Percentiles rank a stretch among this genome's conserved stretches.
Evolutionary conservation across 2,329 filamentous ascomycete genomes (phyloP).

Genomic region (Fusarium sp.): DNA sequence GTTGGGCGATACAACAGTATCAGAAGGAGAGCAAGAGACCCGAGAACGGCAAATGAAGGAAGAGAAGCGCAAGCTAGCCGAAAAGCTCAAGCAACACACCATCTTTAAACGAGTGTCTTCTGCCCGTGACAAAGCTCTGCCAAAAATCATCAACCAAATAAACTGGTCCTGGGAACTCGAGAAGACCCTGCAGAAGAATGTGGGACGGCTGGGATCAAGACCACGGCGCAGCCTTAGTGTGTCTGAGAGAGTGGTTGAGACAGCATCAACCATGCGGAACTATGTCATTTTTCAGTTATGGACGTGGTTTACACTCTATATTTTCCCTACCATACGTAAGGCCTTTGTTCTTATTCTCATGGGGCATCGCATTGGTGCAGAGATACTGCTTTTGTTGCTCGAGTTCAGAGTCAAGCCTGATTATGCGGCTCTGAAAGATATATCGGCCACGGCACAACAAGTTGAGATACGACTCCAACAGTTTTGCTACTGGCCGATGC

Average conservation of each 20-base stretch:
- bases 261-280: constrained; percentile 87
- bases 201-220: constrained; percentile 83
- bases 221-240: constrained; percentile 90
- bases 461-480: constrained; percentile 97
- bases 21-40: constrained; percentile 79
- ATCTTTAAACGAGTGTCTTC: constrained; percentile 82
- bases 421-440: constrained; percentile 89
- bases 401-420: constrained; percentile 87
- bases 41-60: constrained; percentile 70
- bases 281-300: constrained; percentile 76
- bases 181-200: constrained; percentile 87
- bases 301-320: constrained; percentile 77
- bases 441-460: constrained; percentile 96
- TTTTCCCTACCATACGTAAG: constrained; percentile 80
- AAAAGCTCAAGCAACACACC: constrained; percentile 90
- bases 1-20: constrained; percentile 53
- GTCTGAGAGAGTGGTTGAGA: constrained; percentile 93
- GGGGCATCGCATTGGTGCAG: constrained; percentile 82
- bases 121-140: constrained; percentile 83
- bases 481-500: constrained; percentile 99
- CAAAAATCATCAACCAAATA: constrained; percentile 89
- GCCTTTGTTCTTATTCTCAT: constrained; percentile 84
- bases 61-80: constrained; percentile 75
- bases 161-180: constrained; percentile 96
- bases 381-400: constrained; percentile 80